These are phyloP conservation scores for Saksenaea vasiformis DNA, from an alignment of 371 early-diverging fungal species.

Conservation along the genomic window DNA sequence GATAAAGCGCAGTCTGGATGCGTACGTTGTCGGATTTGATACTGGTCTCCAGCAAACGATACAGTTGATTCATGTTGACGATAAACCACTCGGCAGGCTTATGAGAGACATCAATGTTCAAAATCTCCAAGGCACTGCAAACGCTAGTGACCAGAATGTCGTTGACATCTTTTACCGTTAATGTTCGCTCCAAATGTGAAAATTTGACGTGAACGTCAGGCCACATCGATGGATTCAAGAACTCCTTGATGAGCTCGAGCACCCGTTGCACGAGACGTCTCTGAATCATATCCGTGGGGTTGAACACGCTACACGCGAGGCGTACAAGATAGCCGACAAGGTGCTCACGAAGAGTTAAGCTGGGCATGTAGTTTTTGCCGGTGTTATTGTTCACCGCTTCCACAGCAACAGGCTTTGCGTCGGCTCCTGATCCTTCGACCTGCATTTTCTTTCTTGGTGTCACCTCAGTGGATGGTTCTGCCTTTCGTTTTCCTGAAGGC, in stretches of 20 bases:
- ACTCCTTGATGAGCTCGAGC: constrained; percentile 62
- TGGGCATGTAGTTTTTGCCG: constrained; percentile 51
- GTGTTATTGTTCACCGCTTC: neutral
- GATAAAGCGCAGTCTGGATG: constrained; percentile 65
- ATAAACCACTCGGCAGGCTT: constrained; percentile 70
- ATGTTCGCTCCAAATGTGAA: constrained; percentile 48
- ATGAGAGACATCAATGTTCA: constrained; percentile 61
- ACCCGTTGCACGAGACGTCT: constrained; percentile 63
- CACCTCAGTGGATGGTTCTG: constrained; percentile 8
- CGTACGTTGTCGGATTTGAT: constrained; percentile 66
- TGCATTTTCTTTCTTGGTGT: constrained; percentile 35
- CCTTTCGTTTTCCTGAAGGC: constrained; percentile 24
- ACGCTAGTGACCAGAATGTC: constrained; percentile 47
- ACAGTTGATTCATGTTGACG: constrained; percentile 64
- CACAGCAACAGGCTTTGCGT: constrained; percentile 24
- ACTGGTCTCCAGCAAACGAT: constrained; percentile 70
- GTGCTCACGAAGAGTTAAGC: constrained; percentile 63
- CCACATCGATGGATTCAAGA: constrained; percentile 62
- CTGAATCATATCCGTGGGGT: constrained; percentile 49
- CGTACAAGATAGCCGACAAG: constrained; percentile 72
- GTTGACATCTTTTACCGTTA: constrained; percentile 42
- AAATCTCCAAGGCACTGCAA: constrained; percentile 73
- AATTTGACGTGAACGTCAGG: constrained; percentile 61
- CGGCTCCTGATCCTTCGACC: constrained; percentile 26
- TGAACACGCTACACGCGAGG: constrained; percentile 67